Evolutionary conservation across 441 rosid genomes (phyloP), one percentile per base, ranked within the genome.

Genomic region (Oxalis stricta): DNA sequence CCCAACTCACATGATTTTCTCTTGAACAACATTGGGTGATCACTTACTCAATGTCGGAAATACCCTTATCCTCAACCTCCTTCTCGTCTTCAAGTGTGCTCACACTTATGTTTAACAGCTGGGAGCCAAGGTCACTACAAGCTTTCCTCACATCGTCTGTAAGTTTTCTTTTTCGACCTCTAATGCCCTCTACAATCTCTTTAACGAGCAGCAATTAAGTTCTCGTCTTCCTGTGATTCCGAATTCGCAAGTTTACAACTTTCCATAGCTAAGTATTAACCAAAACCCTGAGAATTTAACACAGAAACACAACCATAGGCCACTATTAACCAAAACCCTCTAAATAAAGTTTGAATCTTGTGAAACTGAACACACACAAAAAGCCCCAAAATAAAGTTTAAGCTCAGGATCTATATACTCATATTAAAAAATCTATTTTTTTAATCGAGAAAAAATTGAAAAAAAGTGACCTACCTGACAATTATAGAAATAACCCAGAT

Each of bases 1-100:
- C 92, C 64, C 92, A 63, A 20, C 55, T 70, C 74, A n/a, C n/a
- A 69, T 63, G 52, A 85, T 78, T 75, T 78, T 77, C 19, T 78
- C 84, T 33, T 67, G 66, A 63, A 80, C 55, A 53, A 42, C 48
- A 66, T 49, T 56, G 19, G 84, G 70, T n/a, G n/a, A n/a, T n/a
- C n/a, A n/a, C n/a, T n/a, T n/a, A n/a, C n/a, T n/a, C n/a, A n/a
- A n/a, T n/a, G n/a, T n/a, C n/a, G n/a, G n/a, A n/a, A n/a, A n/a
- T n/a, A n/a, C n/a, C n/a, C 45, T 46, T 66, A 47, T 59, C 56
- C 48, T 72, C 76, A 46, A 55, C 56, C 60, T 76, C 80, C 36
- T 51, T 41, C 4, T 38, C 14, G 14, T 41, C 72, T 42, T 50
- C 79, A 24, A 44, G 57, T 6, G 53, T 48, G 28, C 21, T 51